A percentile compares a stretch with the other conserved stretches of the same genome.
Conservation (phyloP, 1,284 basidiomycete species). For the Amylostereum areolatum region DNA sequence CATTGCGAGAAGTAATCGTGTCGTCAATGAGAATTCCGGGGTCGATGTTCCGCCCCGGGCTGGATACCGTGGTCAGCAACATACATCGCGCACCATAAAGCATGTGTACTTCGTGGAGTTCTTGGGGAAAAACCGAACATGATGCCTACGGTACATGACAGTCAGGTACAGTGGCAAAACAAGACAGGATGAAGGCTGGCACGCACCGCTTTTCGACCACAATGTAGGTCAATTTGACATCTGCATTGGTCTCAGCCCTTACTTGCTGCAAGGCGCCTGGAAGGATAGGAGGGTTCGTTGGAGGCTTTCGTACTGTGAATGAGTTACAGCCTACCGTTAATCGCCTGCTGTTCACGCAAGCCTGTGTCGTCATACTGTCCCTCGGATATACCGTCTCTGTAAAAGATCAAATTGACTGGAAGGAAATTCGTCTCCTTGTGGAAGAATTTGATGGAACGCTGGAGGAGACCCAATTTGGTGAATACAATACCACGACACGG, state of each 20-base stretch:
- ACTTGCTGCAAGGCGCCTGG: constrained; percentile 7
- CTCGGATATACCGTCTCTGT: constrained; percentile 62
- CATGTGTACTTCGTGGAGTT: constrained; percentile 5
- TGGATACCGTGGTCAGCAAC: neutral
- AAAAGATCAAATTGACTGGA: constrained; percentile 40
- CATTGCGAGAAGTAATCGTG: neutral
- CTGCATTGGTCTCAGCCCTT: constrained; percentile 1
- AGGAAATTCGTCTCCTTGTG: constrained; percentile 16
- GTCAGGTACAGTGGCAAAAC: neutral
- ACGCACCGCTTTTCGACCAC: constrained; percentile 50
- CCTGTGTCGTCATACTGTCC: constrained; percentile 39
- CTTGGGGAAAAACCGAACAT: constrained; percentile 42
- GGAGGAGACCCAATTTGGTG: too few relatives aligned
- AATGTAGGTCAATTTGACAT: constrained; percentile 34
- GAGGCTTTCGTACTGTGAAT: neutral
- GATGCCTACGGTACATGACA: constrained; percentile 28
- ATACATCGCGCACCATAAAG: neutral
- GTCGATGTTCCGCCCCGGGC: constrained; percentile 17
- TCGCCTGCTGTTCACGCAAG: constrained; percentile 37
- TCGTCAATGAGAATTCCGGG: neutral
- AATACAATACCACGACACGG: constrained; percentile 8
- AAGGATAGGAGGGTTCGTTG: neutral
- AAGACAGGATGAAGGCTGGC: neutral
- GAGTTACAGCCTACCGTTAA: constrained; percentile 14
- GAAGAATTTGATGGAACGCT: constrained; percentile 5